phyloP scores from a whole-genome alignment of 495 filamentous ascomycete species.

The Podospora pseudopauciseta region DNA sequence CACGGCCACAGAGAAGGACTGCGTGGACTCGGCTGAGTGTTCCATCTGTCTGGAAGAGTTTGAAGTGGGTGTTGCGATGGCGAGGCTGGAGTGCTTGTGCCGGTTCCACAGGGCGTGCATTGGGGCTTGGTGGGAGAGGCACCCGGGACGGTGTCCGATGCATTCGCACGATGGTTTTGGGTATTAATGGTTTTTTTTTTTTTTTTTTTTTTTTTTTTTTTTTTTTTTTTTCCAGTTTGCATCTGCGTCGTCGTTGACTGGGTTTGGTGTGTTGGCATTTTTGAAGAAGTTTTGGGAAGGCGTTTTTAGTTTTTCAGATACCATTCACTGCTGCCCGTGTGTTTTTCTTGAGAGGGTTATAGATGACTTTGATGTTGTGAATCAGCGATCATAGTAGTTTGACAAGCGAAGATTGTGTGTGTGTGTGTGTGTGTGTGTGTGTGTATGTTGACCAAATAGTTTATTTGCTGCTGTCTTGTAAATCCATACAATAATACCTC shows the following conservation, averaged over 20 bases:
- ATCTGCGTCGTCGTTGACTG: not conserved
- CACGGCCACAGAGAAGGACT: constrained; percentile 87
- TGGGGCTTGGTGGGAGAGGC: constrained; percentile 49
- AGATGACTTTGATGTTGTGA: no score
- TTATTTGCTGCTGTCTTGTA: no score
- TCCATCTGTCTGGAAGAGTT: constrained; percentile 97
- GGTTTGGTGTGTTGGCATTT: not conserved
- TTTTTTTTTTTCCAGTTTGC: not conserved
- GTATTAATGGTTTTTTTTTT: constrained; percentile 28
- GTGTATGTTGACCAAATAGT: no score
- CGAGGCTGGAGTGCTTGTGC: constrained; percentile 85
- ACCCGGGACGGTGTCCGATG: constrained; percentile 53
- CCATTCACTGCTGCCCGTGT: not conserved
- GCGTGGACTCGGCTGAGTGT: constrained; percentile 77
- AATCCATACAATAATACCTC: not conserved
- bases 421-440: no score
- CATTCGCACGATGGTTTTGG: constrained; percentile 53
- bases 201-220: not conserved
- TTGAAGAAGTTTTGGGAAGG: not conserved
- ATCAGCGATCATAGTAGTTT: no score
- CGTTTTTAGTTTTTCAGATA: not conserved
- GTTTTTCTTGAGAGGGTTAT: no score
- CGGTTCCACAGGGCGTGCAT: constrained; percentile 80
- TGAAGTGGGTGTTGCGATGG: constrained; percentile 76
- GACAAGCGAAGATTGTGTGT: no score